Evolutionary conservation across 2,329 filamentous ascomycete genomes (phyloP).

Genomic region (Cercospora nicotianae): DNA sequence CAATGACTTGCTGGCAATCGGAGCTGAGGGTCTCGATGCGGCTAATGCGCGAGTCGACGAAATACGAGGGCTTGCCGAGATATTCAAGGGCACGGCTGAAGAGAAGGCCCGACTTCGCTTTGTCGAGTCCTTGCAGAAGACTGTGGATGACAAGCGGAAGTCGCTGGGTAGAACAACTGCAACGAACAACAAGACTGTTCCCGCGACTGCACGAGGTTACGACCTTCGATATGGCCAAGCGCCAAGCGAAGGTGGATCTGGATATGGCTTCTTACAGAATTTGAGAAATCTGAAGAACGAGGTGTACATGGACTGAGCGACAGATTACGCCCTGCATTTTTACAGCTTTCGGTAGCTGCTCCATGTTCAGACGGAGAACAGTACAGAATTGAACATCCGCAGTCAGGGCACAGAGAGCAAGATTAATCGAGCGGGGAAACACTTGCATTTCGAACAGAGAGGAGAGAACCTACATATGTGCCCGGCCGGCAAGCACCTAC

Average conservation of each 20-base stretch:
- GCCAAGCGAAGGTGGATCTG: constrained; percentile 37
- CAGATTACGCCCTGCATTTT: neutral
- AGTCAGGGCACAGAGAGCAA: neutral
- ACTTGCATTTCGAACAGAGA: neutral
- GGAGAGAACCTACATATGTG: neutral
- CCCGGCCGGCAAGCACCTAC: neutral
- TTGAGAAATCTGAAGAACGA: constrained; percentile 49
- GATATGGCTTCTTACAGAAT: constrained; percentile 55
- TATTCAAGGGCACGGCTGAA: constrained; percentile 96
- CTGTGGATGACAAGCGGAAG: constrained; percentile 72
- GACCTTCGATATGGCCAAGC: constrained; percentile 34
- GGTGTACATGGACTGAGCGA: constrained; percentile 28
- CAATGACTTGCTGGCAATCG: constrained; percentile 59
- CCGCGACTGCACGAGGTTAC: constrained; percentile 26
- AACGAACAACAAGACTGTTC: constrained; percentile 19
- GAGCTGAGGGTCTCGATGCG: constrained; percentile 67
- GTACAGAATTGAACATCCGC: neutral
- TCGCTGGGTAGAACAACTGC: constrained; percentile 42
- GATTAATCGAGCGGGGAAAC: neutral
- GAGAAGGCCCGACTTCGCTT: constrained; percentile 81
- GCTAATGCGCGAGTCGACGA: constrained; percentile 74
- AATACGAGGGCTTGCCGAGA: constrained; percentile 70
- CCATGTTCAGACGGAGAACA: neutral
- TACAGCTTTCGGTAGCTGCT: neutral
- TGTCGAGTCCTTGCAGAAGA: constrained; percentile 75